These are phyloP conservation scores for Trichosporon inkin DNA, from an alignment of 1,284 basidiomycete species.

Conservation along the genomic window DNA sequence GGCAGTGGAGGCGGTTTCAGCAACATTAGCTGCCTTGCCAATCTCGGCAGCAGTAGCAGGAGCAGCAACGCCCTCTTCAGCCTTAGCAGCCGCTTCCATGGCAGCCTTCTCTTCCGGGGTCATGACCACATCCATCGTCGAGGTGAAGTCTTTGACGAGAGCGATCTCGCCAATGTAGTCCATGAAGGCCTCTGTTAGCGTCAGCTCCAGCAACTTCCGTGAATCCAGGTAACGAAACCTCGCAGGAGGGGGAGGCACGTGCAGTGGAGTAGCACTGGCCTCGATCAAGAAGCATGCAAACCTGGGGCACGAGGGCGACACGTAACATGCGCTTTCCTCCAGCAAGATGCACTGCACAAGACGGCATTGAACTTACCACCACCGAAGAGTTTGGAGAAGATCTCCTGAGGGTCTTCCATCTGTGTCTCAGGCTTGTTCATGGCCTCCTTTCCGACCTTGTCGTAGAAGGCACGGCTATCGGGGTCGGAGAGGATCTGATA, in stretches of 20 bases:
- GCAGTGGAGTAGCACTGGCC: too few species aligned
- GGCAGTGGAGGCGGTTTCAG: conserved; percentile 23
- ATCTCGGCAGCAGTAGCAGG: conserved; percentile 27
- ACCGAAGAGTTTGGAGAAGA: conserved; percentile 88
- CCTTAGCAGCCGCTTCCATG: conserved; percentile 59
- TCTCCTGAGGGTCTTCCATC: conserved; percentile 73
- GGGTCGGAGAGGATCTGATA: conserved; percentile 83
- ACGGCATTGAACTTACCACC: conserved; percentile 63
- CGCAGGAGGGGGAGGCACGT: not conserved
- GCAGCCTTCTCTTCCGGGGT: conserved; percentile 88
- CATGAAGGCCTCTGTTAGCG: conserved; percentile 47
- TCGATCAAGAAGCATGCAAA: too few species aligned
- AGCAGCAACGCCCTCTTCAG: conserved; percentile 26
- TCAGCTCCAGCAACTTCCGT: conserved; percentile 10
- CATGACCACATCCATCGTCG: conserved; percentile 53
- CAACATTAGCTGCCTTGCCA: conserved; percentile 15
- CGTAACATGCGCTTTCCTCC: not conserved
- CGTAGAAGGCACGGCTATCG: conserved; percentile 83
- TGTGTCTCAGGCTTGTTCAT: conserved; percentile 44
- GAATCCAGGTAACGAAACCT: not conserved
- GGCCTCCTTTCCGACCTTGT: conserved; percentile 77
- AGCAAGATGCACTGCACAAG: not conserved
- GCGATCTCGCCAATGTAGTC: conserved; percentile 94
- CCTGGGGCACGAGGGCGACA: too few species aligned
- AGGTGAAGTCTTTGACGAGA: conserved; percentile 65